Percentiles rank a stretch among this genome's conserved stretches.
phyloP scores from a whole-genome alignment of 257 asterid species.

The Scutellaria minor region DNA sequence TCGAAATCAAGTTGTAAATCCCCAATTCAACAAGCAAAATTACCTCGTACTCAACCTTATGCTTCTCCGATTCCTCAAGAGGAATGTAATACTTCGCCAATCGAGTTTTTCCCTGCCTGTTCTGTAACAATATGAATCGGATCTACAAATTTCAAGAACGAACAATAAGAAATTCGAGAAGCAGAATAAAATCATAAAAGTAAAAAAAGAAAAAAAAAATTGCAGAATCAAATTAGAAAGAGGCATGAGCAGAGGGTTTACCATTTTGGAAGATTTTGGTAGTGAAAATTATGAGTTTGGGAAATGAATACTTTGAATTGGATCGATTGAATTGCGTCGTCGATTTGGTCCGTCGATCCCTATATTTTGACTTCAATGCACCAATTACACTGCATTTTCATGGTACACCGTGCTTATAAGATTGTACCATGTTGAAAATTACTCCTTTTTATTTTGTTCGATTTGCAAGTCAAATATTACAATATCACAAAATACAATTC shows the following conservation, averaged over 20 bases:
- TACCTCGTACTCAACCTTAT: conserved; percentile 98
- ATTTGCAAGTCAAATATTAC: too few species aligned
- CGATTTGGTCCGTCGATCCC: conserved; percentile 15
- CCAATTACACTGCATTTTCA: not conserved
- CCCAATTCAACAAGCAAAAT: not conserved
- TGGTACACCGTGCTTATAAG: not conserved
- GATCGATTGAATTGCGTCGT: not conserved
- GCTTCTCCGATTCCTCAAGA: conserved; percentile 99
- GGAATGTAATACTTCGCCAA: conserved; percentile 95
- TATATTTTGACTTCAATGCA: conserved; percentile 16
- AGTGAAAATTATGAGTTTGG: not conserved
- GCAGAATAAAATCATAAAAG: not conserved
- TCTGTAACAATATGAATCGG: conserved; percentile 94
- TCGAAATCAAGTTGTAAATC: not conserved
- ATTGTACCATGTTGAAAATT: not conserved
- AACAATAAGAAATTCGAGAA: not conserved
- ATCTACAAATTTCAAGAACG: conserved; percentile 58
- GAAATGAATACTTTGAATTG: not conserved
- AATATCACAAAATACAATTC: too few species aligned
- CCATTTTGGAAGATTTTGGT: conserved; percentile 30
- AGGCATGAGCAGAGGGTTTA: conserved; percentile 17
- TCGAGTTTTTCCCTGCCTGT: conserved; percentile 97
- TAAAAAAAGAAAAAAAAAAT: not conserved
- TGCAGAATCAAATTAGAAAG: not conserved
- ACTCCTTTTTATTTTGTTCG: too few species aligned